phyloP scores from a whole-genome alignment of 345 rosid species.

The Populus deltoides region DNA sequence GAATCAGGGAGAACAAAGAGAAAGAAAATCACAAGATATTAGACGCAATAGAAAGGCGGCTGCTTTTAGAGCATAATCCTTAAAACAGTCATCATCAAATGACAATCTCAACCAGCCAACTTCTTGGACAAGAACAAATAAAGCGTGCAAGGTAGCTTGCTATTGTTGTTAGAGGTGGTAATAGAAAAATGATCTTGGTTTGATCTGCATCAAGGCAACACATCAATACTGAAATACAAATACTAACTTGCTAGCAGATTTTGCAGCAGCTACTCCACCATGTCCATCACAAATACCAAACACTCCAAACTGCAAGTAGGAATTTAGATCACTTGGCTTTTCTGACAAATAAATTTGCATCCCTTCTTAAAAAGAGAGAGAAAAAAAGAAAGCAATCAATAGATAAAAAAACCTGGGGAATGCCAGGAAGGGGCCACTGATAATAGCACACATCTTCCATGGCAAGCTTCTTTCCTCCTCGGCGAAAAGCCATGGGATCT shows the following conservation, averaged over 20 bases:
- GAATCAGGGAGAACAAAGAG: neutral
- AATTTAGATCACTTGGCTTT: slow-evolving; percentile 3
- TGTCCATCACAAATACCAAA: slow-evolving; percentile 99
- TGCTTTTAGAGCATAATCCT: neutral
- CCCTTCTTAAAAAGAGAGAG: neutral
- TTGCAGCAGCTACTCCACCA: slow-evolving; percentile 87
- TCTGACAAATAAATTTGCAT: slow-evolving; percentile 10
- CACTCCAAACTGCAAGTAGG: slow-evolving; percentile 71
- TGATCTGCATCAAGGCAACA: slow-evolving; percentile 18
- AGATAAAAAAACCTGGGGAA: slow-evolving; percentile 55
- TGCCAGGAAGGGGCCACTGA: slow-evolving; percentile 91
- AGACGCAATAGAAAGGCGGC: neutral
- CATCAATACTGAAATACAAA: slow-evolving; percentile 15
- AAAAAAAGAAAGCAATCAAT: neutral
- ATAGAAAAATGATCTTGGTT: slow-evolving; percentile 2
- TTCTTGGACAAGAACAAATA: neutral
- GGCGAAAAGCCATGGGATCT: slow-evolving; percentile 93
- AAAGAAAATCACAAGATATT: neutral
- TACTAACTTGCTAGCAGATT: slow-evolving; percentile 89
- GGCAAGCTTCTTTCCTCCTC: slow-evolving; percentile 87
- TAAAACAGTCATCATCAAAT: neutral
- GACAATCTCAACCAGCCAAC: neutral
- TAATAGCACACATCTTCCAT: slow-evolving; percentile 96
- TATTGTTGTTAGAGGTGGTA: neutral
- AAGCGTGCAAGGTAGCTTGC: neutral